Percentiles rank a stretch among this genome's conserved stretches.
phyloP scores from a whole-genome alignment of 371 early-diverging fungal genomes.

The Mucor irregularis region DNA sequence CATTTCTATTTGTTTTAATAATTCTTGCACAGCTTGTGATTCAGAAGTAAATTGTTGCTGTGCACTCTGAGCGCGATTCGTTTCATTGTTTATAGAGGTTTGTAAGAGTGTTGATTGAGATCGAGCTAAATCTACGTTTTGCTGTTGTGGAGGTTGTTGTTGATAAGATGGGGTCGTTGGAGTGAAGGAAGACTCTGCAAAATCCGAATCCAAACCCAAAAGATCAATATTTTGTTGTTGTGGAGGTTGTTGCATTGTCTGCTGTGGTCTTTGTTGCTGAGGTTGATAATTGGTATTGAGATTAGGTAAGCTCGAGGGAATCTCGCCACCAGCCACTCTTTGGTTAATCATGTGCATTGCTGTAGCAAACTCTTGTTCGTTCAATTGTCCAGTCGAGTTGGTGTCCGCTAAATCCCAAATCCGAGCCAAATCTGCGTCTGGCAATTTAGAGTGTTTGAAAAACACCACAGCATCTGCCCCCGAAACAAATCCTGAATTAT shows the following conservation, averaged over 20 bases:
- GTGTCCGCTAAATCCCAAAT: constrained; percentile 74
- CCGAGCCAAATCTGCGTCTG: constrained; percentile 64
- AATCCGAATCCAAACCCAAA: constrained; percentile 21
- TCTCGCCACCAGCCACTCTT: constrained; percentile 49
- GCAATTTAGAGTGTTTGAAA: constrained; percentile 74
- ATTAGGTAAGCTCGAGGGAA: constrained; percentile 29
- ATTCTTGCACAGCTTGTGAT: constrained; percentile 25
- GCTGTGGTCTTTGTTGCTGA: background rate
- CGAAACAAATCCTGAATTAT: constrained; percentile 31
- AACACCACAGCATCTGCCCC: constrained; percentile 73
- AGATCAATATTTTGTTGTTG: constrained; percentile 25
- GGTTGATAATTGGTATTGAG: constrained; percentile 3
- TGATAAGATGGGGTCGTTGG: constrained; percentile 7
- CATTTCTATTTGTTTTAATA: constrained; percentile 23
- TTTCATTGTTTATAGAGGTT: constrained; percentile 25
- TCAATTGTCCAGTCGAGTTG: constrained; percentile 43
- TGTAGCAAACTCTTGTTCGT: constrained; percentile 53
- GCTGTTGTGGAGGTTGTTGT: constrained; percentile 9
- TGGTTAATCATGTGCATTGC: constrained; percentile 66
- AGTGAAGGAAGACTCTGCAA: constrained; percentile 1
- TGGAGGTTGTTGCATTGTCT: background rate
- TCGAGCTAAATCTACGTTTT: background rate
- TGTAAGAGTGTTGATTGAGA: constrained; percentile 12
- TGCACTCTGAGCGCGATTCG: constrained; percentile 16
- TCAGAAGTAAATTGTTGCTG: constrained; percentile 28